Conservation (phyloP, 2,329 filamentous ascomycete species). For the Mycosphaerella sp. region DNA sequence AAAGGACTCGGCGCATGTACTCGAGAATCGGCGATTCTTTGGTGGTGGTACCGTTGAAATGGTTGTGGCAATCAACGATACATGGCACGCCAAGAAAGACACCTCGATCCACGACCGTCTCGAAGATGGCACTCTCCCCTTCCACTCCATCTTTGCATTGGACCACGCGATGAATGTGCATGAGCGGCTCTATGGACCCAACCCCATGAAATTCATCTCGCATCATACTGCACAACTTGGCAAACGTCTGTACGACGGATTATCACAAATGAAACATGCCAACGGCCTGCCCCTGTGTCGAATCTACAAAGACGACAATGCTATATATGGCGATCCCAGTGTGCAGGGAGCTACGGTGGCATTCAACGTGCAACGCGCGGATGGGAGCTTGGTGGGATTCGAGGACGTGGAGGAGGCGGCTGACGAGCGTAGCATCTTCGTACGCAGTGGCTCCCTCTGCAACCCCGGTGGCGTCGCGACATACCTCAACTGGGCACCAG, state of each 20-base stretch:
- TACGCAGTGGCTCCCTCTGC: constrained; percentile 55
- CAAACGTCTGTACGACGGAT: constrained; percentile 44
- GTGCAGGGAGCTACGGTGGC: constrained; percentile 58
- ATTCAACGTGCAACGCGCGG: constrained; percentile 54
- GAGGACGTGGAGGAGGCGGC: constrained; percentile 55
- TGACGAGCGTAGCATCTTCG: constrained; percentile 51
- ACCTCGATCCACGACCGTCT: constrained; percentile 54
- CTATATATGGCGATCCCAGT: constrained; percentile 46
- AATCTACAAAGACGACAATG: constrained; percentile 50
- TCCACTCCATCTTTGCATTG: constrained; percentile 59
- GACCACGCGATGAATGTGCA: constrained; percentile 55
- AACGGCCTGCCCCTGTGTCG: constrained; percentile 50
- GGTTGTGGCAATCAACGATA: constrained; percentile 48
- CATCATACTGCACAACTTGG: constrained; percentile 52
- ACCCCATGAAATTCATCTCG: constrained; percentile 54
- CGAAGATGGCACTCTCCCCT: constrained; percentile 62
- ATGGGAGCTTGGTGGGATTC: constrained; percentile 52
- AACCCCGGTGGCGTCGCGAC: constrained; percentile 49
- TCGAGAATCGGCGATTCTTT: constrained; percentile 55
- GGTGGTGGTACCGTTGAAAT: constrained; percentile 62
- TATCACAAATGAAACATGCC: constrained; percentile 47
- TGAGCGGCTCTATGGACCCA: constrained; percentile 50
- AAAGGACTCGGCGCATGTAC: constrained; percentile 50
- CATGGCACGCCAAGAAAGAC: constrained; percentile 51
- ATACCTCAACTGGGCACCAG: constrained; percentile 46